Evolutionary conservation across 108 stramenopile species (phyloP).

Genomic region (Skeletonema grethae): DNA sequence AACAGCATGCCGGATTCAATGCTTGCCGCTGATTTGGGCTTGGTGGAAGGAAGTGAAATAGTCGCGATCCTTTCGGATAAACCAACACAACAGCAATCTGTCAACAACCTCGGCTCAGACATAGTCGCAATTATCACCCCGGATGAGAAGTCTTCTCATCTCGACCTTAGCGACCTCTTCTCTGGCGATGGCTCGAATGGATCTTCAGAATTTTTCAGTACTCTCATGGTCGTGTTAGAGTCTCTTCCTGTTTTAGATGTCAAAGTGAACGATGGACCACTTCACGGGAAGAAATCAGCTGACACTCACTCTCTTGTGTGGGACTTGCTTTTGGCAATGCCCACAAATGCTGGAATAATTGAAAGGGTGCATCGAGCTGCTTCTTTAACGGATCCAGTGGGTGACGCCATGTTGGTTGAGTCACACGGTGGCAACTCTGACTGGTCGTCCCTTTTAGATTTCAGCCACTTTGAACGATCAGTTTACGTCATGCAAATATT

Average conservation of each 20-base stretch:
- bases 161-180: conserved; percentile 70
- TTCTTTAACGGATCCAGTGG: conserved; percentile 11
- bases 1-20: conserved; percentile 53
- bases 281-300: conserved; percentile 25
- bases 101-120: conserved; percentile 4
- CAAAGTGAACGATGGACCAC: conserved; percentile 11
- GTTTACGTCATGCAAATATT: conserved; percentile 94
- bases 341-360: conserved; percentile 77
- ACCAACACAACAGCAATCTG: conserved; percentile 10
- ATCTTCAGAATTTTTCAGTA: conserved; percentile 73
- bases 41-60: conserved; percentile 78
- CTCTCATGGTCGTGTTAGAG: conserved; percentile 69
- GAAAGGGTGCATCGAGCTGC: conserved; percentile 59
- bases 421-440: conserved; percentile 29
- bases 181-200: conserved; percentile 47
- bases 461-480: conserved; percentile 72
- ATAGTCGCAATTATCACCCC: neutral
- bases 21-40: conserved; percentile 73
- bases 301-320: conserved; percentile 82
- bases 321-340: conserved; percentile 93
- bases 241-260: conserved; percentile 46
- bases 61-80: conserved; percentile 70
- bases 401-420: conserved; percentile 77
- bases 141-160: conserved; percentile 8
- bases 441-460: conserved; percentile 78